Evolutionary conservation across 441 rosid species (phyloP), one percentile per base, ranked within the genome.

Genomic region (Flueggea neowawraea): DNA sequence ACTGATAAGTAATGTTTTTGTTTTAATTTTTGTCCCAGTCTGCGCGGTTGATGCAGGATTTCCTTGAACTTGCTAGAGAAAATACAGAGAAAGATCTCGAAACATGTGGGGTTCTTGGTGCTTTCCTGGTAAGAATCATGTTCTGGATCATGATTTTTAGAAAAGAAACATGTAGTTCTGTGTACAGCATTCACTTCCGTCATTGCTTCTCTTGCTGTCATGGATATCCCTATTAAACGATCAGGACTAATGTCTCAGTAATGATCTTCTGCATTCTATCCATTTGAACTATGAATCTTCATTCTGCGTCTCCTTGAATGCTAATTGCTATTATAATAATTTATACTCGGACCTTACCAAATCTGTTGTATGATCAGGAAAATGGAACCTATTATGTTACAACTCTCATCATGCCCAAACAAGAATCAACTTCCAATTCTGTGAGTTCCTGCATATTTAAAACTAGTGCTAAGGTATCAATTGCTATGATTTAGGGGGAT

Each of bases 401-500:
- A 12, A 90, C 98, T 67, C 80, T 92, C 73, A 90, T 92, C 50
- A 84, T 92, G 75, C 98, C 98, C 45, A 88, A 90, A 78, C 98
- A 92, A 73, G 95, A 84, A 62, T 82, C 98, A 49, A 83, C 90
- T 68, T 82, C 96, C 58, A 84, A 73, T 75, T 86, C 97, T 13
- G 98, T 92, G 71, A 88, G 95, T 78, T 36, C 79, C 22, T 14
- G 12, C 28, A 62, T 22, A 22, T 22, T 22, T 22, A 22, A 22
- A 52, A 59, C 36, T 41, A 47, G 68, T n/a, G 60, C 61, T 70
- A n/a, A n/a, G n/a, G n/a, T n/a, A n/a, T n/a, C 58, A 5, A 55
- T 64, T 57, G 55, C 33, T 51, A 69, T 31, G 22, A 64, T 43
- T n/a, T n/a, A n/a, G n/a, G n/a, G n/a, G n/a, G n/a, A n/a, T 47